phyloP scores from a whole-genome alignment of 306 rosid genomes.

The Vigna mungo region DNA sequence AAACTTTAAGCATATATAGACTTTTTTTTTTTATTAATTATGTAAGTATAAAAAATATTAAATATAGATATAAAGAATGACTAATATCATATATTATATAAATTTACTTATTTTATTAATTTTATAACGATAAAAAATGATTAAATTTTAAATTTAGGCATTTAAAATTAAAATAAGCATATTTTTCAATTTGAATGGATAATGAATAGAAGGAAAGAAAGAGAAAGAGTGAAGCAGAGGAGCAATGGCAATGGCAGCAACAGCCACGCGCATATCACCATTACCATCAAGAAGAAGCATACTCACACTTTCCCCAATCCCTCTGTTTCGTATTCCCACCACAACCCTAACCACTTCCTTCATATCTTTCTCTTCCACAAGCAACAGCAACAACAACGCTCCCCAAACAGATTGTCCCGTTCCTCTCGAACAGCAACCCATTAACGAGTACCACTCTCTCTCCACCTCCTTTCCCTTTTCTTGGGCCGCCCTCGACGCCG shows the following conservation, averaged over 20 bases:
- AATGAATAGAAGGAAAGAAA: not conserved
- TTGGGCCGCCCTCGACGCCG: constrained; percentile 79
- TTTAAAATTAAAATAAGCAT: too few relatives aligned
- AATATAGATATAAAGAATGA: too few relatives aligned
- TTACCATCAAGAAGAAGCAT: constrained; percentile 2
- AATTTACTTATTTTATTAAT: too few relatives aligned
- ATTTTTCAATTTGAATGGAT: not conserved
- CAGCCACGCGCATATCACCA: constrained; percentile 34
- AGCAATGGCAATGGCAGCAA: constrained; percentile 48
- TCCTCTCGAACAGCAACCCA: constrained; percentile 82
- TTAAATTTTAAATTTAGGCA: too few relatives aligned
- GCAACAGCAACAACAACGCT: constrained; percentile 38
- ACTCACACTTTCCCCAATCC: constrained; percentile 30
- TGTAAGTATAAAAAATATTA: too few relatives aligned
- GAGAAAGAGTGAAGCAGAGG: constrained; percentile 6
- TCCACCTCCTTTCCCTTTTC: constrained; percentile 87
- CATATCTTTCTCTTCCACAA: constrained; percentile 45
- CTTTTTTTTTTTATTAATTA: too few relatives aligned
- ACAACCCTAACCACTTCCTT: not conserved
- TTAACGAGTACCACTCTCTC: constrained; percentile 80
- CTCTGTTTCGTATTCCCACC: not conserved
- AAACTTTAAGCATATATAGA: too few relatives aligned
- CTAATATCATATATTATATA: too few relatives aligned
- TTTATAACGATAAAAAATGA: too few relatives aligned
- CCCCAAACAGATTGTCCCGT: constrained; percentile 85